Evolutionary conservation across 805 yeast species (phyloP), one percentile per base, ranked within the genome.

Genomic region (Teunomyces lycoperdinae): DNA sequence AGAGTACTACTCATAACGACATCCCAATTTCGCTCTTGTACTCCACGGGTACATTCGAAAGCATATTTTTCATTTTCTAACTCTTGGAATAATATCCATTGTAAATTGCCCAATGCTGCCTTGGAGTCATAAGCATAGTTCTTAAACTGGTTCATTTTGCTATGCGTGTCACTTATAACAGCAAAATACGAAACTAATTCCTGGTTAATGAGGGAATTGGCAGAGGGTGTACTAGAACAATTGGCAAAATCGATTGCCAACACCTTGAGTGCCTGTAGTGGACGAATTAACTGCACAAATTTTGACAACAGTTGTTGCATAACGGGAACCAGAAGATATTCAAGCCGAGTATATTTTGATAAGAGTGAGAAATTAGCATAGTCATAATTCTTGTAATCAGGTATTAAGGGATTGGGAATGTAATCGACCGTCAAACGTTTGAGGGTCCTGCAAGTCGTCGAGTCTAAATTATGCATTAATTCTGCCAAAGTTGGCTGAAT

Each of bases 271-370:
- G 13, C 13, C 13, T 26, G 16, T 9, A 47, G 35, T 8, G 38
- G 9, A 9, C 36, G 30, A 16, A 43, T 24, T 32, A 41, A 28
- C 9, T 20, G 41, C 11, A 47, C 26, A 28, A 47, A 14, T 26
- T 35, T 47, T 17, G 41, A 31, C 20, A 47, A 38, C 41, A 26
- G 41, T 4, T 47, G 41, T 7, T 38, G 41, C 6, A 45, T 13
- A 26, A 39, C 33, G n/a, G 50, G 50, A 11, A 47, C n/a, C n/a
- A 36, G 43, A 7, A 47, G 50, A 13, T 31, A 47, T 14, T 40
- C 28, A 8, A 47, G 26, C 10, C 26, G 27, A 8, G n/a, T 33
- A 36, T 40, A 40, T 9, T 32, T 32, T 4, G 42, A 14, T n/a
- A 47, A 20, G 13, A n/a, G 41, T 9, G 16, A 11, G 16, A 40